Evolutionary conservation across 768 basidiomycete genomes (phyloP).

Genomic region (Gymnopilus dilepis): DNA sequence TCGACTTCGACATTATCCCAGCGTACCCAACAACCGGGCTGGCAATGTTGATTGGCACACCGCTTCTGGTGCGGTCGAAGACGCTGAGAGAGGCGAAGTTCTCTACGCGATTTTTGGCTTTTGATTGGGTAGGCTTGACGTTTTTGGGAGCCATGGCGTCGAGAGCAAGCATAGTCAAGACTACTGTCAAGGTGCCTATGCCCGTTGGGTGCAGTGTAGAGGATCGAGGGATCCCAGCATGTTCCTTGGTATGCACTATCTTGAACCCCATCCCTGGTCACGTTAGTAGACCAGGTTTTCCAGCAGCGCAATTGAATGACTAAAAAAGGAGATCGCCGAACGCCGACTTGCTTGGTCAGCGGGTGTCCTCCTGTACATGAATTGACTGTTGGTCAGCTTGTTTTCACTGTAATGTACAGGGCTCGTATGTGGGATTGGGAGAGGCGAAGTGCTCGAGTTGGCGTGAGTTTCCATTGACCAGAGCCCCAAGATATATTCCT

Average conservation of each 20-base stretch:
- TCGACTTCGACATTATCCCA: conserved; percentile 16
- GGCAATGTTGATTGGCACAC: conserved; percentile 10
- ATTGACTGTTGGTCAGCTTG: too few species aligned
- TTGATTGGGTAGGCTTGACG: conserved; percentile 10
- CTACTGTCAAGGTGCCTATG: neutral
- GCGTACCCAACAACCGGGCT: conserved; percentile 16
- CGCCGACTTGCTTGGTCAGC: too few species aligned
- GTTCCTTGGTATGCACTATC: conserved; percentile 1
- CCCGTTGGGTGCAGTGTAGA: neutral
- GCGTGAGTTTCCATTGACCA: too few species aligned
- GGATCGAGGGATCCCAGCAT: neutral
- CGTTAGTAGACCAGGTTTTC: too few species aligned
- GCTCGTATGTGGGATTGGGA: too few species aligned
- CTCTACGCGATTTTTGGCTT: neutral
- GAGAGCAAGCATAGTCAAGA: conserved; percentile 1
- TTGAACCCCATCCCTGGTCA: too few species aligned
- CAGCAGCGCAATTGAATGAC: too few species aligned
- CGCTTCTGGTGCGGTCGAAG: conserved; percentile 15
- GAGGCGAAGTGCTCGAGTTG: too few species aligned
- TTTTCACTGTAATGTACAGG: too few species aligned
- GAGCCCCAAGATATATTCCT: too few species aligned
- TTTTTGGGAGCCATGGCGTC: conserved; percentile 4
- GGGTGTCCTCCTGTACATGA: too few species aligned
- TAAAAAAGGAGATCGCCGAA: too few species aligned
- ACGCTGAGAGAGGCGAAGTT: conserved; percentile 9